phyloP scores from a whole-genome alignment of 257 asterid genomes.

The Solanum pimpinellifolium region DNA sequence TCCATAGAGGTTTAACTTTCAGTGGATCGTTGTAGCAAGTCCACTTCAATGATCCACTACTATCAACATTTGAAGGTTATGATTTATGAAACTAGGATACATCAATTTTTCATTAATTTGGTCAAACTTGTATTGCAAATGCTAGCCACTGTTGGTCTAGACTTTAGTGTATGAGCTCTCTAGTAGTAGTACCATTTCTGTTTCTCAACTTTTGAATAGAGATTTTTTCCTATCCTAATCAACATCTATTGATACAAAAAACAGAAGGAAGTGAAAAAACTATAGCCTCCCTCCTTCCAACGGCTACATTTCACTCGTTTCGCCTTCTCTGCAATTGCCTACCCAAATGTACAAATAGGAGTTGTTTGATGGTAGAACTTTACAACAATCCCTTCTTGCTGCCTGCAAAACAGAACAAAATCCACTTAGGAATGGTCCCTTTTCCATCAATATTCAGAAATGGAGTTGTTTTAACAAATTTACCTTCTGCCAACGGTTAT shows the following conservation, averaged over 20 bases:
- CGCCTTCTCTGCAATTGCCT: background rate
- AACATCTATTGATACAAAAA: background rate
- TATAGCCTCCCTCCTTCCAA: background rate
- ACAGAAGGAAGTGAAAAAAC: background rate
- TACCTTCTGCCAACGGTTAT: slow-evolving; percentile 60
- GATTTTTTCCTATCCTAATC: background rate
- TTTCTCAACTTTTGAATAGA: background rate
- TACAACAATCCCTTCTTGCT: slow-evolving; percentile 3
- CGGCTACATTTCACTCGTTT: background rate
- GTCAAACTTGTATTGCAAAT: background rate
- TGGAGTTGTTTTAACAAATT: background rate
- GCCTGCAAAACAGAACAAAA: slow-evolving; percentile 13
- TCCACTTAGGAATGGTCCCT: background rate
- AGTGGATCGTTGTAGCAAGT: background rate
- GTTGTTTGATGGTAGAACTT: slow-evolving; percentile 1
- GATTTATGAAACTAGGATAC: background rate
- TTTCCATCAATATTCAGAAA: background rate
- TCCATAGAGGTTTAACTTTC: background rate
- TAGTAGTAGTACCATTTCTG: background rate
- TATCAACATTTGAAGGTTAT: background rate
- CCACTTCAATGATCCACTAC: background rate
- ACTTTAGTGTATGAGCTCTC: background rate
- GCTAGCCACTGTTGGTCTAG: background rate
- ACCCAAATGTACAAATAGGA: background rate
- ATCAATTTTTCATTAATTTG: background rate